Evolutionary conservation across 306 rosid species (phyloP).

Genomic region (Erythrophleum fordii): DNA sequence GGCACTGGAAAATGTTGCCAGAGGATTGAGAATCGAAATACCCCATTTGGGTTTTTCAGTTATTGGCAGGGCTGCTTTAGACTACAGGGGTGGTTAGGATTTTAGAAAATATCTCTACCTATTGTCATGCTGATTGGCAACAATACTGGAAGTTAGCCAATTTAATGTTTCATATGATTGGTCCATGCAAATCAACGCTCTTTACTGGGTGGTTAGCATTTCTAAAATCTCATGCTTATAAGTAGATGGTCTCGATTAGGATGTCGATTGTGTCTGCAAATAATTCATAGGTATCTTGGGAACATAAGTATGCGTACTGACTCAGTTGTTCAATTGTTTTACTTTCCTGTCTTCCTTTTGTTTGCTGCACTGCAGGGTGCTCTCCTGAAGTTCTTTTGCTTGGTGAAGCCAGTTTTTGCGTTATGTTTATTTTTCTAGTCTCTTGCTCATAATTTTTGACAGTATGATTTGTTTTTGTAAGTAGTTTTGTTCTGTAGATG

Average conservation of each 20-base stretch:
- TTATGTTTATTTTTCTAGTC: background rate
- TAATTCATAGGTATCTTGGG: background rate
- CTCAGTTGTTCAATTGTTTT: conserved; percentile 4
- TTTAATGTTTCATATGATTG: background rate
- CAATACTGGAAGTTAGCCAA: background rate
- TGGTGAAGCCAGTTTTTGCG: conserved; percentile 27
- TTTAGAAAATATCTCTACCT: background rate
- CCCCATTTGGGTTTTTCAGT: background rate
- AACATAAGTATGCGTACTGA: conserved; percentile 31
- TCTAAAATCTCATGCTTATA: background rate
- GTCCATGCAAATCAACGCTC: background rate
- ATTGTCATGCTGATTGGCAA: background rate
- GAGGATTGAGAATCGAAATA: background rate
- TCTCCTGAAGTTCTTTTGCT: conserved; percentile 32
- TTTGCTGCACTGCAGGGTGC: conserved; percentile 47
- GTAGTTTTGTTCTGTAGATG: background rate
- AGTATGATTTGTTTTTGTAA: background rate
- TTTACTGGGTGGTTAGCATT: background rate
- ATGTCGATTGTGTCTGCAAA: background rate
- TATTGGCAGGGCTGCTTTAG: background rate
- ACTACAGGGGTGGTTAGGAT: background rate
- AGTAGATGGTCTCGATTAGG: background rate
- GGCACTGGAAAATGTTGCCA: background rate
- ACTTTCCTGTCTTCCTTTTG: conserved; percentile 42
- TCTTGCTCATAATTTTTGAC: background rate